phyloP scores from a whole-genome alignment of 176 grass and related monocot species.

The Oryza longistaminata region DNA sequence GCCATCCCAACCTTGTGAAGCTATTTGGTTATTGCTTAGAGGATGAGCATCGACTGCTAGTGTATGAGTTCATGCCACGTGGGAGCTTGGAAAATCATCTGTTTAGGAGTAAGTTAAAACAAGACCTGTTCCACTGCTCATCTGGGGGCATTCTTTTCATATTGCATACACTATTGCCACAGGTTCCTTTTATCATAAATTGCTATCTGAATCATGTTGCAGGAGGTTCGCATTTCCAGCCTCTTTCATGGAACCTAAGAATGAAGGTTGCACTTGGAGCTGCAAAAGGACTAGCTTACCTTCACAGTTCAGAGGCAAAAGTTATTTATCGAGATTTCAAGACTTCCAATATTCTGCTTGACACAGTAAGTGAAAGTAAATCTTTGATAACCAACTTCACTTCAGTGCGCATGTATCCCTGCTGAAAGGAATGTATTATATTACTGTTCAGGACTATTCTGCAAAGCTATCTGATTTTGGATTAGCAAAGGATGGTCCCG shows the following conservation, averaged over 20 bases:
- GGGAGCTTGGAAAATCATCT: constrained; percentile 98
- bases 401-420: background rate
- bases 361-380: constrained; percentile 57
- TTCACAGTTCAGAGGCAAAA: constrained; percentile 79
- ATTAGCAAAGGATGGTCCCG: constrained; percentile 89
- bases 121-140: constrained; percentile 1
- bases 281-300: constrained; percentile 85
- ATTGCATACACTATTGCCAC: background rate
- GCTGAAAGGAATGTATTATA: constrained; percentile 26
- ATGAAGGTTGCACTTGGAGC: constrained; percentile 93
- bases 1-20: constrained; percentile 83
- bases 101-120: constrained; percentile 76
- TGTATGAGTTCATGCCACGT: constrained; percentile 93
- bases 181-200: background rate
- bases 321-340: constrained; percentile 99
- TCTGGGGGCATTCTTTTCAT: background rate
- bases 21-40: constrained; percentile 82
- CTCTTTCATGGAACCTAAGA: constrained; percentile 85
- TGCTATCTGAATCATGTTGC: constrained; percentile 42
- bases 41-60: constrained; percentile 81
- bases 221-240: constrained; percentile 80
- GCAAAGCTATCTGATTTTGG: constrained; percentile 97
- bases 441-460: constrained; percentile 70
- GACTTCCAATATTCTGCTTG: constrained; percentile 90
- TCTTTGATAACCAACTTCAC: background rate